Conservation (phyloP, 805 yeast species). For the Yamadazyma nakazawae region DNA sequence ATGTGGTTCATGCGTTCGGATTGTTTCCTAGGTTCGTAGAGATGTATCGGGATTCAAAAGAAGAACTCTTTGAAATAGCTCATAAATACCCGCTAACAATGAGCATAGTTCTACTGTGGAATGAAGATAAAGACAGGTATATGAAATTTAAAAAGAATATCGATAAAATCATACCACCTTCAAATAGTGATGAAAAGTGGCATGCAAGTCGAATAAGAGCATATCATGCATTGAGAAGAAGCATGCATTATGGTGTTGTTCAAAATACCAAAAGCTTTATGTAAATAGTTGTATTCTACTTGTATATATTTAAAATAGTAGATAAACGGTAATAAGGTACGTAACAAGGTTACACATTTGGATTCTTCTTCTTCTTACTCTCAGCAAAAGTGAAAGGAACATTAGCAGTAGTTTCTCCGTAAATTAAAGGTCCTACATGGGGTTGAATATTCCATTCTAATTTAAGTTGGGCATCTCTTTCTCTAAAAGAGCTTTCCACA, state of each 20-base stretch:
- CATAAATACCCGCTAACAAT: slow-evolving; percentile 33
- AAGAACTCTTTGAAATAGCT: slow-evolving; percentile 25
- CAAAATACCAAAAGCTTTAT: neutral
- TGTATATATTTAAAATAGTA: neutral
- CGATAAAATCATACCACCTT: slow-evolving; percentile 17
- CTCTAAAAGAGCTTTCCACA: slow-evolving; percentile 56
- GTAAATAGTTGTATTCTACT: slow-evolving; percentile 5
- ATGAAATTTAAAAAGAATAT: slow-evolving; percentile 8
- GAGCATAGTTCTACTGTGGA: slow-evolving; percentile 21
- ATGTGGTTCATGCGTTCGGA: slow-evolving; percentile 14
- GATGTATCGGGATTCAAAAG: slow-evolving; percentile 17
- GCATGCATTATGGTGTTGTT: neutral
- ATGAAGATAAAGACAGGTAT: neutral
- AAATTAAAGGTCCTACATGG: slow-evolving; percentile 72
- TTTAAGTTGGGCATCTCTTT: slow-evolving; percentile 62
- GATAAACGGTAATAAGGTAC: neutral
- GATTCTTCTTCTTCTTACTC: slow-evolving; percentile 3
- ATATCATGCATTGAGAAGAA: slow-evolving; percentile 18
- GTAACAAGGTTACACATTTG: neutral
- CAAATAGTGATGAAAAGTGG: slow-evolving; percentile 16
- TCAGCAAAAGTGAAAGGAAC: slow-evolving; percentile 31
- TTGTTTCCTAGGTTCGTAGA: slow-evolving; percentile 18
- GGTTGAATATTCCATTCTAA: slow-evolving; percentile 95
- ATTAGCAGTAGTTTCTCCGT: slow-evolving; percentile 49
- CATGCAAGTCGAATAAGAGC: slow-evolving; percentile 23